Evolutionary conservation across 176 grass and related monocot genomes (phyloP).

Genomic region (Triticum dicoccoides): DNA sequence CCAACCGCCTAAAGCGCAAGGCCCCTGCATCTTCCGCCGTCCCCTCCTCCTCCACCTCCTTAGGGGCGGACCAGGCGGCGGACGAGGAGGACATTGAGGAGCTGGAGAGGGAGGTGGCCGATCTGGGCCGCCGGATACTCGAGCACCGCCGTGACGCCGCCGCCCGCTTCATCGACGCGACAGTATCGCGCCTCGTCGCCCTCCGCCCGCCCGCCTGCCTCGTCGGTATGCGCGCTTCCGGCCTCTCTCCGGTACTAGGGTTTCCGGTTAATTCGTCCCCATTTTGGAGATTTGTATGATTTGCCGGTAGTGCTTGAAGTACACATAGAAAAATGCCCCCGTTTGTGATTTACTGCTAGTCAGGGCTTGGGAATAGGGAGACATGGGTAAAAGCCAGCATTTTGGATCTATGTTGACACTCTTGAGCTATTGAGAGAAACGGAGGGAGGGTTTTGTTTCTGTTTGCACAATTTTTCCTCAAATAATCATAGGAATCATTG

Average conservation of each 20-base stretch:
- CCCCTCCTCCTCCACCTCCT: background rate
- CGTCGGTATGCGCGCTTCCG: slow-evolving; percentile 21
- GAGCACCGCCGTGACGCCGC: slow-evolving; percentile 38
- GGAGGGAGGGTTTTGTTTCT: background rate
- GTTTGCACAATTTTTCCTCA: background rate
- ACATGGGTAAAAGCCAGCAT: too few species aligned
- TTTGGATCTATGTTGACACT: background rate
- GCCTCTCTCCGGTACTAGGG: slow-evolving; percentile 22
- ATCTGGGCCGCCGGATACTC: slow-evolving; percentile 54
- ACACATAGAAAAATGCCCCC: background rate
- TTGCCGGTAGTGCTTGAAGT: background rate
- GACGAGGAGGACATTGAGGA: slow-evolving; percentile 29
- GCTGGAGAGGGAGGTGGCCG: slow-evolving; percentile 50
- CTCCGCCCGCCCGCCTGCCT: slow-evolving; percentile 26
- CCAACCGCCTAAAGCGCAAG: slow-evolving; percentile 51
- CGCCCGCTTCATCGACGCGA: background rate
- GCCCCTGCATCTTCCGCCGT: background rate
- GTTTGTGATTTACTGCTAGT: background rate
- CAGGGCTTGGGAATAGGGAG: background rate
- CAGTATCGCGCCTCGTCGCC: background rate
- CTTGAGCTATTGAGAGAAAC: background rate
- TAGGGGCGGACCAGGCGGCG: slow-evolving; percentile 12
- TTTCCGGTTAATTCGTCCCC: background rate
- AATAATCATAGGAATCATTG: background rate
- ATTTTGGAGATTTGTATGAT: background rate